phyloP scores from a whole-genome alignment of 148 eudicot species.

The Suaeda aralocaspica region DNA sequence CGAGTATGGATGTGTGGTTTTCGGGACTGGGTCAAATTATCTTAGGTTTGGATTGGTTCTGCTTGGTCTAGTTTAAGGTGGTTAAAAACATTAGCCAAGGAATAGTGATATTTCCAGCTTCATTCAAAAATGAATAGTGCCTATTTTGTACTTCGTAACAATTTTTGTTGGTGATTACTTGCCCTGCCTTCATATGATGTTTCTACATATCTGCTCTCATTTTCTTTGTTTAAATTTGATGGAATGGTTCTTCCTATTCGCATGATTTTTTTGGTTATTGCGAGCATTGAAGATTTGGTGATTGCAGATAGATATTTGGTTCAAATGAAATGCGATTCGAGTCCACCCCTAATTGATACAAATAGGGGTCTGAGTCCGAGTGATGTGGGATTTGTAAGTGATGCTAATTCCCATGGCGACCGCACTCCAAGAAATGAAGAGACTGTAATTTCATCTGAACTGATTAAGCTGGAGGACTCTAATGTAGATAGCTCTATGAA shows the following conservation, averaged over 20 bases:
- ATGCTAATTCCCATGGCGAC: slow-evolving; percentile 46
- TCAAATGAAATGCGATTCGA: slow-evolving; percentile 46
- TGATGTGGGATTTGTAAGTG: slow-evolving; percentile 42
- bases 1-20: too few relatives aligned
- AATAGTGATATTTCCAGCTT: too few relatives aligned
- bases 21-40: too few relatives aligned
- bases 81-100: too few relatives aligned
- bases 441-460: slow-evolving; percentile 37
- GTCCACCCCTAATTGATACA: slow-evolving; percentile 47
- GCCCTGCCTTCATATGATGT: too few relatives aligned
- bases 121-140: too few relatives aligned
- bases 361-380: slow-evolving; percentile 42
- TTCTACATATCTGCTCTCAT: too few relatives aligned
- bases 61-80: too few relatives aligned
- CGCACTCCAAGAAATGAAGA: slow-evolving; percentile 44
- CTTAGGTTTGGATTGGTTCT: too few relatives aligned
- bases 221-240: too few relatives aligned
- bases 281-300: slow-evolving; percentile 20
- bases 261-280: slow-evolving; percentile 17
- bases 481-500: slow-evolving; percentile 49
- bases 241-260: background rate
- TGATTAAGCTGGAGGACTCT: slow-evolving; percentile 40
- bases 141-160: too few relatives aligned
- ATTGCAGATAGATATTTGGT: slow-evolving; percentile 70
- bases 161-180: background rate